phyloP scores from a whole-genome alignment of 148 eudicot species.

The Cornus kousa region DNA sequence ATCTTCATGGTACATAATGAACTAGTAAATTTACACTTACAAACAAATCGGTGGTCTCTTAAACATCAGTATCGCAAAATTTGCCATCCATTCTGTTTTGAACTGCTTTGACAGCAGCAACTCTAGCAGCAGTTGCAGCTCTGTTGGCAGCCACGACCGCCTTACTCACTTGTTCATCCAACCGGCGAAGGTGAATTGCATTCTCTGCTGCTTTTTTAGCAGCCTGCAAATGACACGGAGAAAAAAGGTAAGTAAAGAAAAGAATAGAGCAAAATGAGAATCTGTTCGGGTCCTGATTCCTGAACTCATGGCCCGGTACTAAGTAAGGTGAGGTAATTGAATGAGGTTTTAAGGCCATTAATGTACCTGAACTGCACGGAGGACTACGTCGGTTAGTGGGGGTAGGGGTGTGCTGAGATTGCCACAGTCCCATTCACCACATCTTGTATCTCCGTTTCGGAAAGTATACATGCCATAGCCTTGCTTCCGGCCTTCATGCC shows the following conservation, averaged over 20 bases:
- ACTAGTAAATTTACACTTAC: slow-evolving; percentile 30
- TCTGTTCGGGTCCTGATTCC: not conserved
- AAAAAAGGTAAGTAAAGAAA: not conserved
- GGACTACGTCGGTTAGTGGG: slow-evolving; percentile 55
- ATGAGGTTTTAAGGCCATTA: not conserved
- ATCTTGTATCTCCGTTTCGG: slow-evolving; percentile 64
- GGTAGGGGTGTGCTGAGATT: slow-evolving; percentile 51
- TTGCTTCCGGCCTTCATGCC: slow-evolving; percentile 96
- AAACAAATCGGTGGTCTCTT: not conserved
- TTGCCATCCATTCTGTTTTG: slow-evolving; percentile 71
- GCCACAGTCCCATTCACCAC: slow-evolving; percentile 86
- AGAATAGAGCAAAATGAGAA: not conserved
- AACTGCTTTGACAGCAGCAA: slow-evolving; percentile 91
- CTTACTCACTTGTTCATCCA: slow-evolving; percentile 78
- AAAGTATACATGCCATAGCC: slow-evolving; percentile 89
- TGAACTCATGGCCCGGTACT: not conserved
- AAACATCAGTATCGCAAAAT: slow-evolving; percentile 45
- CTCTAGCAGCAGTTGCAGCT: slow-evolving; percentile 93
- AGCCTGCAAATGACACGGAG: slow-evolving; percentile 37
- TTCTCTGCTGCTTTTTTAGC: slow-evolving; percentile 79
- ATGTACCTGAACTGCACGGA: slow-evolving; percentile 75
- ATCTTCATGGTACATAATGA: slow-evolving; percentile 11
- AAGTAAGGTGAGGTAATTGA: not conserved
- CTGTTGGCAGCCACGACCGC: slow-evolving; percentile 79
- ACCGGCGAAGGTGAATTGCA: slow-evolving; percentile 55